phyloP scores from a whole-genome alignment of 805 yeast species.

The Yamadazyma kitorensis region DNA sequence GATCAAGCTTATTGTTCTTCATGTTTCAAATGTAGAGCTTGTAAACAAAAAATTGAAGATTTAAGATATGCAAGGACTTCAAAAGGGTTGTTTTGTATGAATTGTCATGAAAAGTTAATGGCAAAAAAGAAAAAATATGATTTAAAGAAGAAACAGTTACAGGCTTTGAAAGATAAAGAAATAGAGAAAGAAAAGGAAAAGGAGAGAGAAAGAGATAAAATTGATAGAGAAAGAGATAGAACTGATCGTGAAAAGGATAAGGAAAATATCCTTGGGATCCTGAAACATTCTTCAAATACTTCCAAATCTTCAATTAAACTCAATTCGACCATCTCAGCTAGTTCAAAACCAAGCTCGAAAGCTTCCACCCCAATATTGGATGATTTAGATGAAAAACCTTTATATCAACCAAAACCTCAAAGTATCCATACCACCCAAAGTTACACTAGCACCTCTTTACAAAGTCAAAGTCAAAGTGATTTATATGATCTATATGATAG shows the following conservation, averaged over 20 bases:
- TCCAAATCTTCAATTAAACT: not conserved
- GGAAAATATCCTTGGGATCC: not conserved
- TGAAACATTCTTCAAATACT: not conserved
- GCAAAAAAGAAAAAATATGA: slow-evolving; percentile 71
- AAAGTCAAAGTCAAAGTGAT: slow-evolving; percentile 10
- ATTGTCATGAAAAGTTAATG: slow-evolving; percentile 80
- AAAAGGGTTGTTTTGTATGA: slow-evolving; percentile 90
- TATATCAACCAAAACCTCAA: slow-evolving; percentile 16
- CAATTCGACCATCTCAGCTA: not conserved
- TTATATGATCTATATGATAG: slow-evolving; percentile 14
- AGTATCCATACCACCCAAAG: not conserved
- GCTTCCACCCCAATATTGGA: slow-evolving; percentile 6
- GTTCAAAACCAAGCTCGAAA: slow-evolving; percentile 4
- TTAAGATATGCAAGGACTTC: slow-evolving; percentile 88
- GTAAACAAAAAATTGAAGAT: slow-evolving; percentile 83
- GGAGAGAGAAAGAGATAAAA: not conserved
- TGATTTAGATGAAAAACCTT: slow-evolving; percentile 16
- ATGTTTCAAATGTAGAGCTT: slow-evolving; percentile 87
- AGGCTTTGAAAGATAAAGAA: slow-evolving; percentile 20
- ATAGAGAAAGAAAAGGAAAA: slow-evolving; percentile 8
- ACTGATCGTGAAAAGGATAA: not conserved
- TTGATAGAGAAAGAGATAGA: not conserved
- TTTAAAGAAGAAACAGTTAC: slow-evolving; percentile 36
- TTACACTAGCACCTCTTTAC: slow-evolving; percentile 1
- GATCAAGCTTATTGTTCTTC: slow-evolving; percentile 91